Percentiles rank a stretch among this genome's conserved stretches.
These are phyloP conservation scores for Brasenia schreberi DNA, from an alignment of 164 flowering plant species.

Conservation along the genomic window DNA sequence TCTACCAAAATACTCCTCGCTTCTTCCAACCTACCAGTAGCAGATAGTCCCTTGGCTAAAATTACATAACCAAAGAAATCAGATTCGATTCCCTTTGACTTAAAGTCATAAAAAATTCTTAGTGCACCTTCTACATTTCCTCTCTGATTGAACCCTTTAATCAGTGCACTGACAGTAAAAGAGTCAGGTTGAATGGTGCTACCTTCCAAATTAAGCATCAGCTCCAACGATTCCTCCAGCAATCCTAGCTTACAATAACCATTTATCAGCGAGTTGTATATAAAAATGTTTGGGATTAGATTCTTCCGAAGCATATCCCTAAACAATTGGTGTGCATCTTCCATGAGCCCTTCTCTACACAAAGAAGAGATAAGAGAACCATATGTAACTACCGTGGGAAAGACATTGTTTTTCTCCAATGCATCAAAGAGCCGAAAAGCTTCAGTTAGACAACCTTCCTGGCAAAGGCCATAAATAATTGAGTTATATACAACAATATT, in stretches of 20 bases:
- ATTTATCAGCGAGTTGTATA: constrained; percentile 63
- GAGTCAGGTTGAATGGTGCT: constrained; percentile 38
- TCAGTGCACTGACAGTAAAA: constrained; percentile 53
- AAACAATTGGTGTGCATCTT: constrained; percentile 54
- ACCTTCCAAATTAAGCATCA: constrained; percentile 32
- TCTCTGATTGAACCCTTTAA: constrained; percentile 42
- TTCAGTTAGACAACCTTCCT: constrained; percentile 63
- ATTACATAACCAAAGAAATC: constrained; percentile 72
- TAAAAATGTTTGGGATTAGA: constrained; percentile 33
- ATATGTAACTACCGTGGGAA: constrained; percentile 61
- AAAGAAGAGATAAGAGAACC: constrained; percentile 46
- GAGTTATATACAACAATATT: constrained; percentile 64
- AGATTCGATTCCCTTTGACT: constrained; percentile 37
- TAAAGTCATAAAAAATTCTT: constrained; percentile 31
- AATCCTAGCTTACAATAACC: constrained; percentile 49
- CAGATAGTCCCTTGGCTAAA: constrained; percentile 57
- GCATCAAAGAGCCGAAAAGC: constrained; percentile 86
- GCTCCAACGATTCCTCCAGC: constrained; percentile 44
- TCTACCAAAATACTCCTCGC: constrained; percentile 60
- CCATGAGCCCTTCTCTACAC: constrained; percentile 52
- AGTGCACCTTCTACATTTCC: constrained; percentile 86
- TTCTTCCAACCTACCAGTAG: constrained; percentile 92
- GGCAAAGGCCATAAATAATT: constrained; percentile 61
- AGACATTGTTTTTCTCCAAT: constrained; percentile 37
- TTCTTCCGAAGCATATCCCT: constrained; percentile 55